Conservation (phyloP, 2,329 filamentous ascomycete genomes). For the Fusarium euwallaceae region DNA sequence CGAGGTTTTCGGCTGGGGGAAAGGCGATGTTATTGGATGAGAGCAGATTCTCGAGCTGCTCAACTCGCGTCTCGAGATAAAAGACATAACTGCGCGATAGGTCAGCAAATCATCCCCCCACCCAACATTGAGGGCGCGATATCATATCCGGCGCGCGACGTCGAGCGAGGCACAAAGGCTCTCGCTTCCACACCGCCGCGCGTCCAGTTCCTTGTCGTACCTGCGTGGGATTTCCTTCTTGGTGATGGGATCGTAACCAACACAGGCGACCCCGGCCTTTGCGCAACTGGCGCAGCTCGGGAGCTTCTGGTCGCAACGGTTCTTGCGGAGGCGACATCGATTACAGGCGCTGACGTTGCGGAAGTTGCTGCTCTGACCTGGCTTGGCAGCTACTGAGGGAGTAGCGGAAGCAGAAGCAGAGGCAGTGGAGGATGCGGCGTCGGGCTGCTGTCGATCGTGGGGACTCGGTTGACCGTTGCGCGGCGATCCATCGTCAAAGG, state of each 20-base stretch:
- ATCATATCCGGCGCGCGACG: slow-evolving; percentile 4
- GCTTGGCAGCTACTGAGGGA: slow-evolving; percentile 54
- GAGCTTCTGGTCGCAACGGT: slow-evolving; percentile 92
- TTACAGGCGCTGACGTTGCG: slow-evolving; percentile 96
- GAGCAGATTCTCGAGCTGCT: slow-evolving; percentile 84
- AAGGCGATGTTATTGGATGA: slow-evolving; percentile 77
- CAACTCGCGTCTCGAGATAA: slow-evolving; percentile 89
- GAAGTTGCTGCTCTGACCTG: slow-evolving; percentile 75
- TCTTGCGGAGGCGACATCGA: slow-evolving; percentile 91
- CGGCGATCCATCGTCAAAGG: slow-evolving; percentile 62
- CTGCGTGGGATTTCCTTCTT: slow-evolving; percentile 95
- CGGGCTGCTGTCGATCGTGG: slow-evolving; percentile 44
- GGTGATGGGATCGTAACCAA: slow-evolving; percentile 96
- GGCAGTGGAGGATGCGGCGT: slow-evolving; percentile 47
- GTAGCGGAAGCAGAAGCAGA: slow-evolving; percentile 43
- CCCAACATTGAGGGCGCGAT: background rate
- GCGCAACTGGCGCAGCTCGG: slow-evolving; percentile 93
- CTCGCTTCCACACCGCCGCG: slow-evolving; percentile 16
- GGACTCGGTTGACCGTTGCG: slow-evolving; percentile 48
- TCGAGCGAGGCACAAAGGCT: background rate
- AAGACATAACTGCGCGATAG: slow-evolving; percentile 80
- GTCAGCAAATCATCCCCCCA: slow-evolving; percentile 36
- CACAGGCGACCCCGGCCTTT: slow-evolving; percentile 91
- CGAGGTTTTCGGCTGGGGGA: slow-evolving; percentile 78
- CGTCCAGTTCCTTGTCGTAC: slow-evolving; percentile 65